phyloP scores from a whole-genome alignment of 345 rosid genomes.

The Capsella bursapastoris region DNA sequence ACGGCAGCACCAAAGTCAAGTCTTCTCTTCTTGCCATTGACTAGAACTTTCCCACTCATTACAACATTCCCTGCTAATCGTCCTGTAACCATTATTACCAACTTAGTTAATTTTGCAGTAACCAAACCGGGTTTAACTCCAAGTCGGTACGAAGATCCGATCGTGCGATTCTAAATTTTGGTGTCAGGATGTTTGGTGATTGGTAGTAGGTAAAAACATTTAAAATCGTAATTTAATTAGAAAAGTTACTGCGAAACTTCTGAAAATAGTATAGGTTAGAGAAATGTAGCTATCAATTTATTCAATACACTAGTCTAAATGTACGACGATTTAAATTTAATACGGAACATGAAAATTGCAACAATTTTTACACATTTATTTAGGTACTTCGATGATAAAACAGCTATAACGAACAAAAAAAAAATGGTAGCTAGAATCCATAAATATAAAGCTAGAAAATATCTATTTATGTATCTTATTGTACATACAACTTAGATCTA shows the following conservation, averaged over 20 bases:
- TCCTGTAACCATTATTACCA: conserved; percentile 54
- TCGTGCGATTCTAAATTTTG: not conserved
- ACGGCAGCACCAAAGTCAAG: conserved; percentile 65
- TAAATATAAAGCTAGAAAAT: conserved; percentile 17
- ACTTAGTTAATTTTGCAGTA: not conserved
- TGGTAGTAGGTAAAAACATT: conserved; percentile 41
- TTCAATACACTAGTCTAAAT: conserved; percentile 16
- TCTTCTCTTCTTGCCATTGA: conserved; percentile 83
- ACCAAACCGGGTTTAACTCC: conserved; percentile 16
- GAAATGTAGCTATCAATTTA: conserved; percentile 26
- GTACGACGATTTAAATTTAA: conserved; percentile 13
- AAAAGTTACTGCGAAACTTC: conserved; percentile 22
- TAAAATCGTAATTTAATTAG: conserved; percentile 20
- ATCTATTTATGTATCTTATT: conserved; percentile 17
- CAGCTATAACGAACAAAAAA: not conserved
- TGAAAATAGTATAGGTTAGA: conserved; percentile 8
- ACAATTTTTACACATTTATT: not conserved
- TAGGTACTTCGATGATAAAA: not conserved
- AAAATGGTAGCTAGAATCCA: conserved; percentile 24
- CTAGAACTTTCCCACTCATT: conserved; percentile 87
- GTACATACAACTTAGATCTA: not conserved
- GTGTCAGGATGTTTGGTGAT: conserved; percentile 31
- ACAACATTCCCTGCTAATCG: conserved; percentile 84
- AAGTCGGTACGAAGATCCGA: conserved; percentile 16
- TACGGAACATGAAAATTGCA: conserved; percentile 16